Conservation (phyloP, 805 yeast species). For the Sugiyamaella mastotermitis region DNA sequence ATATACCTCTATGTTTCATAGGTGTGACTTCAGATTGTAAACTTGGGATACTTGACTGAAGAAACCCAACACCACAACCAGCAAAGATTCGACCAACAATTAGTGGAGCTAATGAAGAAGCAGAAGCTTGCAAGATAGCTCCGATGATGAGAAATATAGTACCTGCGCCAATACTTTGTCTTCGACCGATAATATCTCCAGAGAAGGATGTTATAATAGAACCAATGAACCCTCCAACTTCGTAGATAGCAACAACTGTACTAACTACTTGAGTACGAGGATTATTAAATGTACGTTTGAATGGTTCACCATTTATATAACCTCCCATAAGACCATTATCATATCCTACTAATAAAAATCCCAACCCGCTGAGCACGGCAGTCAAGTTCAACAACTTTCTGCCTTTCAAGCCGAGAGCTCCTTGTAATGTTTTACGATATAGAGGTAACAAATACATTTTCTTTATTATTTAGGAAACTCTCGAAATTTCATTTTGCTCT, state of each 20-base stretch:
- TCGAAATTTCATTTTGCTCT: neutral
- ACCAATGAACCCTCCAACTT: conserved; percentile 12
- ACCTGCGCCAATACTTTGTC: conserved; percentile 9
- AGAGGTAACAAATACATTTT: too few relatives aligned
- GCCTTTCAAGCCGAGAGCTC: conserved; percentile 10
- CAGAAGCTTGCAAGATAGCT: conserved; percentile 3
- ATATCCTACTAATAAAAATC: conserved; percentile 9
- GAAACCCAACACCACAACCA: conserved; percentile 61
- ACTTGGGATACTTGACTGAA: conserved; percentile 60
- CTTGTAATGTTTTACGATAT: conserved; percentile 4
- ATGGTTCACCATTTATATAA: conserved; percentile 8
- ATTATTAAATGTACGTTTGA: conserved; percentile 6
- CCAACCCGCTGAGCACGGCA: conserved; percentile 10
- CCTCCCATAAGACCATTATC: conserved; percentile 13
- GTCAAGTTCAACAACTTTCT: conserved; percentile 2
- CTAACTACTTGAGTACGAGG: conserved; percentile 8
- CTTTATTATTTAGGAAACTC: too few relatives aligned
- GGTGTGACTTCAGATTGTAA: conserved; percentile 62
- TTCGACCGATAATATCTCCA: conserved; percentile 11
- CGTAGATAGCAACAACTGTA: conserved; percentile 12
- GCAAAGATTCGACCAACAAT: conserved; percentile 53
- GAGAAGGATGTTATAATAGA: conserved; percentile 7
- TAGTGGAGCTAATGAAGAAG: conserved; percentile 31
- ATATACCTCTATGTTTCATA: conserved; percentile 50
- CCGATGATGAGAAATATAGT: conserved; percentile 7